Percentiles rank a stretch among this genome's conserved stretches.
These are phyloP conservation scores for Vitis hybrid DNA, from an alignment of 177 flowering plant genomes.

Conservation along the genomic window DNA sequence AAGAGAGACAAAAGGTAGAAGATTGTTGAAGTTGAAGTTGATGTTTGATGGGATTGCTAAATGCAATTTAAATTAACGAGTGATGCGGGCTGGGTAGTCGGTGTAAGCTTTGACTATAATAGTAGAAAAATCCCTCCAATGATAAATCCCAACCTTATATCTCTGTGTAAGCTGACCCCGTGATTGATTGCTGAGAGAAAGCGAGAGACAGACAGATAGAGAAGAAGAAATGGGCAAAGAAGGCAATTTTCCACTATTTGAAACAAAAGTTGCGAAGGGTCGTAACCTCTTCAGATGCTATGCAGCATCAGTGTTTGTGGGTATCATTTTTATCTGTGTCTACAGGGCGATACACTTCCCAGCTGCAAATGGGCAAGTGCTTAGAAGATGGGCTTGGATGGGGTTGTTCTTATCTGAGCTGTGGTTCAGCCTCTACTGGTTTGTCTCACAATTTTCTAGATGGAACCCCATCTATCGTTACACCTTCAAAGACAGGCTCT, in stretches of 20 bases:
- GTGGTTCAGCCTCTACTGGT: constrained; percentile 47
- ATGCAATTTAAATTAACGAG: no score
- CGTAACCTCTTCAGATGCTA: constrained; percentile 14
- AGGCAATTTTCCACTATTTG: constrained; percentile 18
- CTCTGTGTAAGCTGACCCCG: no score
- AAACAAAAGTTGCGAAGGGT: constrained; percentile 18
- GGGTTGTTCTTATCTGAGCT: constrained; percentile 32
- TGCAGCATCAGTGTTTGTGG: constrained; percentile 22
- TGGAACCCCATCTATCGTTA: constrained; percentile 29
- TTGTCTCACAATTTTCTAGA: constrained; percentile 30
- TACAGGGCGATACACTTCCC: constrained; percentile 28
- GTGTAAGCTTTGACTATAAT: no score
- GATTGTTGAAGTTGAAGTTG: no score
- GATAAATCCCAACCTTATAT: no score
- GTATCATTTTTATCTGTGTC: constrained; percentile 23
- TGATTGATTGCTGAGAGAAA: neutral
- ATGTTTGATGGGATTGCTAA: no score
- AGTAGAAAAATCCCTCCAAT: no score
- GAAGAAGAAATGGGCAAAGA: constrained; percentile 1
- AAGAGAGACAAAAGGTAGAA: no score
- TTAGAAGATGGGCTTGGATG: constrained; percentile 23
- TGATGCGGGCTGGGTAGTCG: no score
- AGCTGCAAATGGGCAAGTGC: neutral
- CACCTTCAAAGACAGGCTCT: constrained; percentile 46
- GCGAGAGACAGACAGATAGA: constrained; percentile 13